Base-by-base conservation (phyloP, 352 stramenopile genomes). In the Phytophthora idaei region DNA sequence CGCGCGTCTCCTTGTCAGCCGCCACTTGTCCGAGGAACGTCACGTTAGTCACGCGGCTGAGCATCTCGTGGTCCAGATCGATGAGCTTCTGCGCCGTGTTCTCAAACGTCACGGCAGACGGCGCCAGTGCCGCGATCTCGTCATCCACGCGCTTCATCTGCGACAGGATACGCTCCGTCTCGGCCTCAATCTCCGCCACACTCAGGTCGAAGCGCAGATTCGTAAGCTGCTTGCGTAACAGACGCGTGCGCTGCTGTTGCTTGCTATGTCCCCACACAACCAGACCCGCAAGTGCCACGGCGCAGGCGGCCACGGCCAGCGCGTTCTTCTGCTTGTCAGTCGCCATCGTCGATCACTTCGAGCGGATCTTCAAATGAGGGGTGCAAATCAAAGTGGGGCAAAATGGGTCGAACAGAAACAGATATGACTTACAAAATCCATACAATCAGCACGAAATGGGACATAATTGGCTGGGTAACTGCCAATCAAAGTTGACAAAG, bases 1-100 rank as follows among this genome's bases (percentile, higher is more conserved):
- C 89, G 21, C 89, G 81, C 32, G 93, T 86, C 28, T 68, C 74
- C 61, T 89, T 87, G 61, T 80, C 70, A 11, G 73, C 70, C 34
- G 78, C 83, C 57, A 92, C 89, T 67, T 96, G 86, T 21, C 89
- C 82, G 32, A 96, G 69, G 71, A 97, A 96, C 49, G 89, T 96
- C 55, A 92, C 83, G 54, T 92, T 93, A 14, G 78, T 91, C 37
- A 96, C 74, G 49, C 86, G 83, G 53, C 76, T 88, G 61, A 94
- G 81, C 73, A 94, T 90, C 64, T 96, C 91, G 60, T 84, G 88
- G 62, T 96, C 88, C 39, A 94, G 69, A 28, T 94, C 85, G 46
- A 88, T 84, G 54, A 96, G 70, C 67, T 86, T 90, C 67, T 91
- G 78, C 57, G 89, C 81, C n/a, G 84, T 85, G 54, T 77, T 92